These are phyloP conservation scores for Penicillium sp. DNA, from an alignment of 2,329 filamentous ascomycete genomes.

Conservation along the genomic window DNA sequence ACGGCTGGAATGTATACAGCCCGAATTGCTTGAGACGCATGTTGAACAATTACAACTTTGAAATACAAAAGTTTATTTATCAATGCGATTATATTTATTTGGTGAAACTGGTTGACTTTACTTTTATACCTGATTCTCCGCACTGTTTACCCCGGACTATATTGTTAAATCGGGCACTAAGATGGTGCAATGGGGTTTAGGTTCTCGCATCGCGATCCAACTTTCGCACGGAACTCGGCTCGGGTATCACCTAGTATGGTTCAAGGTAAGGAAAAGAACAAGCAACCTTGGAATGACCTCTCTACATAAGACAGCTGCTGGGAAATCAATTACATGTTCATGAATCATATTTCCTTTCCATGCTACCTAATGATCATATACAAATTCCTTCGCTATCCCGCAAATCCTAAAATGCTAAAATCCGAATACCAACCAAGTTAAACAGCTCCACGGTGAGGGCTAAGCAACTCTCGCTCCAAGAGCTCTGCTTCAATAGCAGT, in stretches of 20 bases:
- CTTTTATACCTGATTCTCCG: no score
- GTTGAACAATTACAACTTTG: no score
- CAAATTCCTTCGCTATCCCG: neutral
- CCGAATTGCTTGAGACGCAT: no score
- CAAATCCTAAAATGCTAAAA: neutral
- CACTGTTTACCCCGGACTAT: no score
- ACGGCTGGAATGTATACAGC: no score
- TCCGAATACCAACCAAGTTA: neutral
- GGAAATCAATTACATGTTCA: neutral
- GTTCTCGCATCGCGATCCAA: conserved; percentile 3
- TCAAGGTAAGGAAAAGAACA: neutral
- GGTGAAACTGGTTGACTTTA: no score
- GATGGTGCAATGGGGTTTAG: conserved; percentile 3
- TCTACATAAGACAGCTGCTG: neutral
- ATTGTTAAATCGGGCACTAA: neutral
- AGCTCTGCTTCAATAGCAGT: conserved; percentile 35
- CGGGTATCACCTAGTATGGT: neutral
- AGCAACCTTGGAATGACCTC: neutral
- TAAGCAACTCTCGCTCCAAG: conserved; percentile 10
- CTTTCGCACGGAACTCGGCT: conserved; percentile 2
- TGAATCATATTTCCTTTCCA: neutral
- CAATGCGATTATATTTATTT: no score
- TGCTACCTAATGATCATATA: neutral
- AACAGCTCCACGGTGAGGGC: neutral
- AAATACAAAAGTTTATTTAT: no score